phyloP scores from a whole-genome alignment of 441 rosid species.

The Jatropha podagrica region DNA sequence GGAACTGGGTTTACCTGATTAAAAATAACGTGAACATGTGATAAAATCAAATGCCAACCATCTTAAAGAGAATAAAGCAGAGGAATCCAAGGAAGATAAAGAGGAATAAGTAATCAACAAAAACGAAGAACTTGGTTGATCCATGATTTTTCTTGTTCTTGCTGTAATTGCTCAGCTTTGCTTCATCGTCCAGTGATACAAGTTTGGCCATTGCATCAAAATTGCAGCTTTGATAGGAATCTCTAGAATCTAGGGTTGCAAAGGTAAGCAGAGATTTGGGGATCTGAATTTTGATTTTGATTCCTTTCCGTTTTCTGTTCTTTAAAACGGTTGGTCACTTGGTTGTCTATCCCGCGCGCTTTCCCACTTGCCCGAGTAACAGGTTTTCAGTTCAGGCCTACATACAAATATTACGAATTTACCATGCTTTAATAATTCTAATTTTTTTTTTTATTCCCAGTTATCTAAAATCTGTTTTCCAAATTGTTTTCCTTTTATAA shows the following conservation, averaged over 20 bases:
- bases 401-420: too few species aligned
- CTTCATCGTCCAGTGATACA: conserved; percentile 44
- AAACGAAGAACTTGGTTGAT: conserved; percentile 53
- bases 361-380: background rate
- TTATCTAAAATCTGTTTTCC: too few species aligned
- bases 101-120: conserved; percentile 68
- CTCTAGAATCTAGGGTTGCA: background rate
- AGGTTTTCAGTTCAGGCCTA: too few species aligned
- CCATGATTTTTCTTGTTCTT: conserved; percentile 55
- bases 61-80: conserved; percentile 51
- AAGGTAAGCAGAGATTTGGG: background rate
- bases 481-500: too few species aligned
- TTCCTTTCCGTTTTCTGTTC: background rate
- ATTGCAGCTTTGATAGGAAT: background rate
- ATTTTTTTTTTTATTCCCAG: too few species aligned
- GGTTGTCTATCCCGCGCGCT: background rate
- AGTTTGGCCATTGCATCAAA: conserved; percentile 46
- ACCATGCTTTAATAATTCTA: too few species aligned
- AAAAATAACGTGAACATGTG: background rate
- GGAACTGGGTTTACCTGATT: conserved; percentile 5
- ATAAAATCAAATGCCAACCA: conserved; percentile 37
- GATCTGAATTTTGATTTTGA: background rate
- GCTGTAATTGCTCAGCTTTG: conserved; percentile 16
- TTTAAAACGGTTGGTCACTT: background rate
- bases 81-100: conserved; percentile 51